Conservation (phyloP, 305 asterid genomes). For the Striga hermonthica region DNA sequence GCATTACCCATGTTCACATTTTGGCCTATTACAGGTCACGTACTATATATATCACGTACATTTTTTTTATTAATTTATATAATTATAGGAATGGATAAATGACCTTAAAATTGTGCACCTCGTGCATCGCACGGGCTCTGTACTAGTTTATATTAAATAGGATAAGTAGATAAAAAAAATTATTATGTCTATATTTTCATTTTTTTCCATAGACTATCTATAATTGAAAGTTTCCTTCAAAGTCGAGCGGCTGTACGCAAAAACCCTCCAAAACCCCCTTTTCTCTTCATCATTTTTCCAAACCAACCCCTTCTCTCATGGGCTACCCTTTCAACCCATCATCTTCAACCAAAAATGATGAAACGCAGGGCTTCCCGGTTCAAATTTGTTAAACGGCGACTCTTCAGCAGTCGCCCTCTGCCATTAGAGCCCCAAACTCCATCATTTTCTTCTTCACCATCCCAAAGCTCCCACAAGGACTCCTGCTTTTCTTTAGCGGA, state of each 20-base stretch:
- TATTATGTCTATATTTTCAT: neutral
- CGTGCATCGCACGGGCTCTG: no score
- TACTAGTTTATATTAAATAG: no score
- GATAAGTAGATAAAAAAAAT: no score
- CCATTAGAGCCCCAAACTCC: conserved; percentile 37
- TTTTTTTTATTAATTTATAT: no score
- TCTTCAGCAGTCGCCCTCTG: conserved; percentile 43
- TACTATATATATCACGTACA: no score
- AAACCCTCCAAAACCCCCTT: neutral
- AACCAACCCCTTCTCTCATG: neutral
- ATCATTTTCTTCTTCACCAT: conserved; percentile 22
- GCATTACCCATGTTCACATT: no score
- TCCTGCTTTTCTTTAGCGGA: conserved; percentile 43
- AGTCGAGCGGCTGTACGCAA: conserved; percentile 10
- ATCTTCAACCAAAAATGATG: conserved; percentile 27
- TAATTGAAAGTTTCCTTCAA: neutral
- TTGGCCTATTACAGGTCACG: no score
- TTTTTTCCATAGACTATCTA: neutral
- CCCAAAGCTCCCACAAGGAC: conserved; percentile 32
- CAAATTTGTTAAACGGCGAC: conserved; percentile 29
- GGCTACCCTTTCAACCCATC: neutral
- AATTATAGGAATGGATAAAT: no score
- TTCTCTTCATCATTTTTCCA: neutral
- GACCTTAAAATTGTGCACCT: no score
- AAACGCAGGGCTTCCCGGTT: conserved; percentile 28